Evolutionary conservation across 1,139 yeast genomes (phyloP), one percentile per base, ranked within the genome.

Genomic region (Meyerozyma athensensis): DNA sequence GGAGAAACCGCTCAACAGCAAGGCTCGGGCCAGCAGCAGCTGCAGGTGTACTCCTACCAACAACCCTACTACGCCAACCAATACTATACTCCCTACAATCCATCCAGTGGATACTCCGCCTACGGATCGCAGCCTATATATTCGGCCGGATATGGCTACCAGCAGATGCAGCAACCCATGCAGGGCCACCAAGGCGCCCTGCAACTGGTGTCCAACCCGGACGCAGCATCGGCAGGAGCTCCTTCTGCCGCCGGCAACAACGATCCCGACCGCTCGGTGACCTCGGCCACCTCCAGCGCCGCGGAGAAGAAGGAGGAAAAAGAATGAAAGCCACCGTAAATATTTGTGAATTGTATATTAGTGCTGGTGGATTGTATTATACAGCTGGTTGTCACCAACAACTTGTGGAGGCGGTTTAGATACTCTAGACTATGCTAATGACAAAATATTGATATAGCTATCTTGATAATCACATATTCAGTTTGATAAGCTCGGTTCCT

Each of bases 121-220:
- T 57, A 58, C 39, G 48, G 49, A 35, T 47, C 49, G 22, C 63
- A 57, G 44, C 59, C 58, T 16, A 42, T 53, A 37, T 58, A 57
- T 41, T 52, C 50, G 14, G 41, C 47, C 14, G 32, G 20, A 28
- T 54, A 54, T 35, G 51, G 55, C n/a, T 54, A 46, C 26, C 28
- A 24, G 28, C 32, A 28, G 20, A 18, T 28, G 32, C 32, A 28
- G 9, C 32, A 28, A 12, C 32, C 32, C 13, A 16, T 28, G n/a
- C 32, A 28, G 32, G 39, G 43, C 16, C 47, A 46, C 34, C 47
- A 41, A 14, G 50, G 46, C 19, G 37, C 38, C 7, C 50, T 43
- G 7, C 49, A 43, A 19, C 44, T 41, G 22, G 38, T 40, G 33
- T 41, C 46, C 19, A 49, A 43, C 22, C 47, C 20, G 19, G 32